Evolutionary conservation across 768 basidiomycete species (phyloP), one percentile per base, ranked within the genome.

Genomic region (Asterophora parasitica): DNA sequence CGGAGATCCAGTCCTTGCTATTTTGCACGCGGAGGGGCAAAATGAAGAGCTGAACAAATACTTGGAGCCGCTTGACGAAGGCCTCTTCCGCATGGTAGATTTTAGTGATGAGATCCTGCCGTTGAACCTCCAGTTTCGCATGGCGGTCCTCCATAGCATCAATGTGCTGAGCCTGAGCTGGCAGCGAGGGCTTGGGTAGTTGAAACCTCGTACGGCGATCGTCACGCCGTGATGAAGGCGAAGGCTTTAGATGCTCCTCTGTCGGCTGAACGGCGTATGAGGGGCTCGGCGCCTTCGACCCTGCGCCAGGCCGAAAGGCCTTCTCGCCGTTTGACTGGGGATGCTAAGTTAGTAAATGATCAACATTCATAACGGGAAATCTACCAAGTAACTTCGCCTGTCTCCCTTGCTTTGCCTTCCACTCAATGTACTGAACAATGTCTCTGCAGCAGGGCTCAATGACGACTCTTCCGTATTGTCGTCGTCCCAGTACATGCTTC

Each of bases 1-100:
- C 92, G 1, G 79, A 68, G 31, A 95, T 84, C 90, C 92, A 96
- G 1, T 71, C 61, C 43, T 80, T 80, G 40, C 76, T 82, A 54
- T 84, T 76, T 51, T 83, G 79, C 2, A 79, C 73, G 7, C 89
- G 83, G 7, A 96, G 75, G 0, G 92, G 93, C 4, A 80, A 69
- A 23, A 92, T 77, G 61, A 92, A 93, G 5, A 85, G 64, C n/a
- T 73, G 67, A 10, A 92, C 69, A 52, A 89, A 83, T 38, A 73
- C 73, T 33, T 78, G 77, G 13, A 93, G 68, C 7, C 76, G 81
- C 16, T 73, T 68, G 47, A 92, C 78, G 53, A 94, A 90, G 1
- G 65, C 57, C 27, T 75, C 73, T 67, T 96, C 92, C 0, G 85
- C 76, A 35, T 80, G 74, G 52, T 74, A 76, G 34, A 95, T 70